Percentiles rank a stretch among this genome's conserved stretches.
Evolutionary conservation across 371 early-diverging fungal genomes (phyloP).

Genomic region (Mortierella sp.): DNA sequence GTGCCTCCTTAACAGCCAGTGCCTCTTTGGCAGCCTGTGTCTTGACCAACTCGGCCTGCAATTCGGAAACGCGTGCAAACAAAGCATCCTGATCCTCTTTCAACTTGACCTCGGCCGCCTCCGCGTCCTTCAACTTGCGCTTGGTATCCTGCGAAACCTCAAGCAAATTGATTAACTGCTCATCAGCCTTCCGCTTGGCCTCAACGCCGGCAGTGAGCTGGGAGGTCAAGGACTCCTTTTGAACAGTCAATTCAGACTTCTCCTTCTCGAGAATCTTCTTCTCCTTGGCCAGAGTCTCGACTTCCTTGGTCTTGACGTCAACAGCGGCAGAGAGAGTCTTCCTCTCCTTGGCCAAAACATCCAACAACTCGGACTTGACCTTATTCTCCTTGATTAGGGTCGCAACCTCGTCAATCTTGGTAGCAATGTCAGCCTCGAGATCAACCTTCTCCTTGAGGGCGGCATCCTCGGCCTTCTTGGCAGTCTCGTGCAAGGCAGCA

Average conservation of each 20-base stretch:
- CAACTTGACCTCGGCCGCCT: constrained; percentile 25
- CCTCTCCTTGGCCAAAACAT: too few species aligned
- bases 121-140: too few species aligned
- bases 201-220: constrained; percentile 20
- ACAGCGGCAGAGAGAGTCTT: not conserved
- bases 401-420: too few species aligned
- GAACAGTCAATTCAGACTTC: not conserved
- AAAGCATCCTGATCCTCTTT: constrained; percentile 31
- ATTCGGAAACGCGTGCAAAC: constrained; percentile 31
- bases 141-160: constrained; percentile 17
- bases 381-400: too few species aligned
- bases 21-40: constrained; percentile 19
- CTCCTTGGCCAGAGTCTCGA: not conserved
- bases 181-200: constrained; percentile 31
- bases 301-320: not conserved
- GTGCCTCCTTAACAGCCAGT: too few species aligned
- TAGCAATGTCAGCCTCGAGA: too few species aligned
- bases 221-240: constrained; percentile 18
- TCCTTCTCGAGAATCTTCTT: constrained; percentile 11
- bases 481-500: too few species aligned
- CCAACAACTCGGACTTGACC: too few species aligned
- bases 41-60: constrained; percentile 37
- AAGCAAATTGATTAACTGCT: constrained; percentile 24
- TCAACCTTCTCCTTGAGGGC: too few species aligned
- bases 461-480: too few species aligned